A percentile compares a stretch with the other conserved stretches of the same genome.
These are phyloP conservation scores for Geranomyces michiganensis DNA, from an alignment of 192 early-diverging fungal species.

Conservation along the genomic window DNA sequence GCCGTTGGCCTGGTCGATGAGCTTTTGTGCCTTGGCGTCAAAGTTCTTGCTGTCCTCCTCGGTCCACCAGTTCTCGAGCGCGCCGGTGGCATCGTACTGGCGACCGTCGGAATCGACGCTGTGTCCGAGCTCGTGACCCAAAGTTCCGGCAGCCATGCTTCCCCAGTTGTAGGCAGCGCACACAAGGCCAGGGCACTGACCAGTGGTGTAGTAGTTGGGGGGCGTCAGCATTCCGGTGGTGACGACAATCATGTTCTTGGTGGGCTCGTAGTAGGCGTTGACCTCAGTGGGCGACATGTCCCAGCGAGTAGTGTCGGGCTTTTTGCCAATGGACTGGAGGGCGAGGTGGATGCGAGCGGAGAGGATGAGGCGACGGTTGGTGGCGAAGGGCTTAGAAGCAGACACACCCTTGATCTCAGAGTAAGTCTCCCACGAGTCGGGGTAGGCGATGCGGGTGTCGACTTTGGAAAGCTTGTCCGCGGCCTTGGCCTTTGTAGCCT, in stretches of 20 bases:
- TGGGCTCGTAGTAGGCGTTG: slow-evolving; percentile 42
- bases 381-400: slow-evolving; percentile 1
- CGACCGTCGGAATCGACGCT: slow-evolving; percentile 42
- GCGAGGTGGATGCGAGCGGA: slow-evolving; percentile 1
- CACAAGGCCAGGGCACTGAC: not conserved
- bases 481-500: slow-evolving; percentile 37
- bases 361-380: slow-evolving; percentile 12
- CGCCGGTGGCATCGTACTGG: slow-evolving; percentile 33
- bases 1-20: not conserved
- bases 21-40: slow-evolving; percentile 6
- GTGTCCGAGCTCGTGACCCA: slow-evolving; percentile 39
- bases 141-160: slow-evolving; percentile 36
- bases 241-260: slow-evolving; percentile 40
- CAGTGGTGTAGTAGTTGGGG: slow-evolving; percentile 30
- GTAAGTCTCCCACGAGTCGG: slow-evolving; percentile 38
- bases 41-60: slow-evolving; percentile 30
- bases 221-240: slow-evolving; percentile 43
- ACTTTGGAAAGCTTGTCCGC: slow-evolving; percentile 26
- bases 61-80: slow-evolving; percentile 44
- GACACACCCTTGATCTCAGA: slow-evolving; percentile 21
- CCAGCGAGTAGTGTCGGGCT: slow-evolving; percentile 38
- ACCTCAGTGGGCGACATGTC: slow-evolving; percentile 38
- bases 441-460: slow-evolving; percentile 42
- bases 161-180: slow-evolving; percentile 35
- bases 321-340: slow-evolving; percentile 16